A percentile compares a stretch with the other conserved stretches of the same genome.
Conservation (phyloP, 306 rosid genomes). For the Sicyos edulis region DNA sequence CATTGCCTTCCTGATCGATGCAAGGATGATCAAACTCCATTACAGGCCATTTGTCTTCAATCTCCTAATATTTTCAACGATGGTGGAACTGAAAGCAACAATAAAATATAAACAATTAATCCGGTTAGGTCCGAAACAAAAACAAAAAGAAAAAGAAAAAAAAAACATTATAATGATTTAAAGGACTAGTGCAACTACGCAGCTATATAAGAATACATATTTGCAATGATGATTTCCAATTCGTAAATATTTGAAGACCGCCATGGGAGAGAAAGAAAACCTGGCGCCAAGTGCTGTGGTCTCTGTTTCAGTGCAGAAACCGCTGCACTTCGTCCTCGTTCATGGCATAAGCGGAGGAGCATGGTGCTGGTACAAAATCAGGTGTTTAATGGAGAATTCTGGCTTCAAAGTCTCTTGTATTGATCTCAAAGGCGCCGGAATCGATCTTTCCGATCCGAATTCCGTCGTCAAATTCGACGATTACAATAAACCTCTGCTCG, state of each 20-base stretch:
- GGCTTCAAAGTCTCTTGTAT: conserved; percentile 72
- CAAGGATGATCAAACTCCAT: neutral
- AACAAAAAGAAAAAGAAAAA: neutral
- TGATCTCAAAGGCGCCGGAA: conserved; percentile 78
- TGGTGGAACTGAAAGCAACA: conserved; percentile 17
- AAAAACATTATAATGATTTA: too few species aligned
- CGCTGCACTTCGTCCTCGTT: conserved; percentile 75
- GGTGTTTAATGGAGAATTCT: conserved; percentile 83
- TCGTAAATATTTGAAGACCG: conserved; percentile 1
- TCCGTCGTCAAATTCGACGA: conserved; percentile 64
- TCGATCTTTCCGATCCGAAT: conserved; percentile 56
- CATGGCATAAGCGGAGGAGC: conserved; percentile 81
- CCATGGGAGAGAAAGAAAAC: conserved; percentile 34
- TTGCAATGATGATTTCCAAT: neutral
- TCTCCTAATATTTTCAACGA: neutral
- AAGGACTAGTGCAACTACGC: neutral
- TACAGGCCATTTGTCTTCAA: neutral
- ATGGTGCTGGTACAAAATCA: conserved; percentile 97
- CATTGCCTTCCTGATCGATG: neutral
- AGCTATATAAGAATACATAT: neutral
- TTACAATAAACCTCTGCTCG: conserved; percentile 71
- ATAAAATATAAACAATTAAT: neutral
- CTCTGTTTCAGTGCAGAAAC: neutral
- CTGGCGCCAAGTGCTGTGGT: conserved; percentile 16
- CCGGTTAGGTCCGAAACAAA: conserved; percentile 20